Conservation (phyloP, 1,284 basidiomycete genomes). For the Cryptococcus sp. region DNA sequence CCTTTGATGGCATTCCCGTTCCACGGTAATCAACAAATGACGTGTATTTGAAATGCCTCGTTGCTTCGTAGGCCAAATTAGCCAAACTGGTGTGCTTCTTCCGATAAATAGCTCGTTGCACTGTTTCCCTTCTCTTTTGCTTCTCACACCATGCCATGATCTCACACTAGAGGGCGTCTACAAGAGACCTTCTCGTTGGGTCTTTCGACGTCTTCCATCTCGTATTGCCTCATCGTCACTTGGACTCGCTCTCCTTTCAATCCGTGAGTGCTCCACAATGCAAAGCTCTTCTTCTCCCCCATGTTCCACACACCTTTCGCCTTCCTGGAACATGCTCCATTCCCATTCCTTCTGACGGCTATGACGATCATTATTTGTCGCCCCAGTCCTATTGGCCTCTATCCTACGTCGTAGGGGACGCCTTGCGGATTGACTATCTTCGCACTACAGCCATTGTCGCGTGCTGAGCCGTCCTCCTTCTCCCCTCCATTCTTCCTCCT, state of each 20-base stretch:
- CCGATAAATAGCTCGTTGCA: too few species aligned
- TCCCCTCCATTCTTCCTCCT: conserved; percentile 1
- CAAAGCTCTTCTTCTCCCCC: too few species aligned
- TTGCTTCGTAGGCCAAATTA: too few species aligned
- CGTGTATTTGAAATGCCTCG: neutral
- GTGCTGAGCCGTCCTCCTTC: conserved; percentile 32
- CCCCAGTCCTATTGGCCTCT: conserved; percentile 51
- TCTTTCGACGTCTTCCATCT: too few species aligned
- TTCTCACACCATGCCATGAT: too few species aligned
- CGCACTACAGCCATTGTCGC: conserved; percentile 45
- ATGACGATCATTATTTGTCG: conserved; percentile 48
- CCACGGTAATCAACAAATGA: too few species aligned
- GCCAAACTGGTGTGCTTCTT: too few species aligned
- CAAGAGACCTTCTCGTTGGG: too few species aligned
- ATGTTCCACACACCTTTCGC: neutral
- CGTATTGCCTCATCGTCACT: neutral
- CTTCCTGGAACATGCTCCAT: neutral
- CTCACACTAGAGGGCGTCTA: too few species aligned
- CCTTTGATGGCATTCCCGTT: too few species aligned
- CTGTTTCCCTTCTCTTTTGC: too few species aligned
- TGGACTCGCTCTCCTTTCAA: neutral
- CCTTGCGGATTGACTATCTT: conserved; percentile 43
- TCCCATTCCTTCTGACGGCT: conserved; percentile 12
- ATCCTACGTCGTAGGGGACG: conserved; percentile 41
- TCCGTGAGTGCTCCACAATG: neutral